Conservation (phyloP, 2,329 filamentous ascomycete species). For the Aureobasidium lini region DNA sequence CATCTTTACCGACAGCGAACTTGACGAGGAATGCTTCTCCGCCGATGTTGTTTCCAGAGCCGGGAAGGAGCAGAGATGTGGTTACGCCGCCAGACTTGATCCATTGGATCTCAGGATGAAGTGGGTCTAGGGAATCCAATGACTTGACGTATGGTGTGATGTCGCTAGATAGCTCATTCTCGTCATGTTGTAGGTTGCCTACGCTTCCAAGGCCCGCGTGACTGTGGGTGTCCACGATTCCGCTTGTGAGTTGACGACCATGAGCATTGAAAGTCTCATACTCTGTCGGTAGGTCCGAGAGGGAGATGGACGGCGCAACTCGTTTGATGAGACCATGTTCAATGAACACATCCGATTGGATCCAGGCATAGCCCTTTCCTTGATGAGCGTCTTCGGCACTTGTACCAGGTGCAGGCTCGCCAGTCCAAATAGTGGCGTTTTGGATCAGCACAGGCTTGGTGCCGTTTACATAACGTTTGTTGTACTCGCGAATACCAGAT, state of each 20-base stretch:
- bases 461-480: conserved; percentile 53
- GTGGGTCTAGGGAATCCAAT: conserved; percentile 56
- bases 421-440: conserved; percentile 61
- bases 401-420: conserved; percentile 50
- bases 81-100: conserved; percentile 70
- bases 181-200: conserved; percentile 51
- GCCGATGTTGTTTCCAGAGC: conserved; percentile 65
- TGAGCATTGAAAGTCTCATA: conserved; percentile 49
- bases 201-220: conserved; percentile 55
- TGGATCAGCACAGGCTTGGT: conserved; percentile 55
- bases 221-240: conserved; percentile 66
- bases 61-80: conserved; percentile 58
- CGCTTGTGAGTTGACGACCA: conserved; percentile 56
- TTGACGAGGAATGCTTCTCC: conserved; percentile 65
- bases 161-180: conserved; percentile 56
- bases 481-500: conserved; percentile 48
- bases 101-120: conserved; percentile 57
- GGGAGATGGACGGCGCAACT: conserved; percentile 41
- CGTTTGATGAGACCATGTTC: conserved; percentile 54
- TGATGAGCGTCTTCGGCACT: conserved; percentile 47
- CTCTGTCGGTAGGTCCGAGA: conserved; percentile 38
- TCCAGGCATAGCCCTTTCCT: conserved; percentile 56
- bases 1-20: conserved; percentile 53
- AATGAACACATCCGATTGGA: conserved; percentile 52
- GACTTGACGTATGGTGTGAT: conserved; percentile 62